Evolutionary conservation across 306 rosid species (phyloP).

Genomic region (Phaseolus lunatus): DNA sequence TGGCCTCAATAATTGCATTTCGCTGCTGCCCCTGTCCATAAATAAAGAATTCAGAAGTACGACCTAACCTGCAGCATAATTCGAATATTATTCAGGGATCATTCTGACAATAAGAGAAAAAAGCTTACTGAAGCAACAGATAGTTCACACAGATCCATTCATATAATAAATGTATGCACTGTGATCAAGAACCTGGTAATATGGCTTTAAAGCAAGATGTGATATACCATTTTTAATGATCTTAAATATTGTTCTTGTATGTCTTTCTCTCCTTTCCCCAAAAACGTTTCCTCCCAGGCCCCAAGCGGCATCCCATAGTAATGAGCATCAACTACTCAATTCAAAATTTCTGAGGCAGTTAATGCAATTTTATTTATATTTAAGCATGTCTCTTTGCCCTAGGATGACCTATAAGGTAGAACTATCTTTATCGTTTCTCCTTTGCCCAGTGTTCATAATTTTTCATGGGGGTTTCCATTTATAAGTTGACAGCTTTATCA

Average conservation of each 20-base stretch:
- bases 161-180: slow-evolving; percentile 23
- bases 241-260: not conserved
- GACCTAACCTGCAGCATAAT: slow-evolving; percentile 69
- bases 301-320: slow-evolving; percentile 15
- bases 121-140: not conserved
- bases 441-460: no score
- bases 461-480: no score
- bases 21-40: slow-evolving; percentile 95
- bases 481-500: no score
- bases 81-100: slow-evolving; percentile 23
- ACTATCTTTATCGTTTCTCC: no score
- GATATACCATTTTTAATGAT: slow-evolving; percentile 14
- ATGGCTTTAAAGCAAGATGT: slow-evolving; percentile 26
- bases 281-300: slow-evolving; percentile 10
- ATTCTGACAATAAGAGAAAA: slow-evolving; percentile 22
- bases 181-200: slow-evolving; percentile 14
- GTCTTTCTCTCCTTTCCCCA: slow-evolving; percentile 24
- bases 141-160: slow-evolving; percentile 19
- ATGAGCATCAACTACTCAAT: slow-evolving; percentile 4
- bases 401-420: no score
- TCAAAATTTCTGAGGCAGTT: not conserved
- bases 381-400: no score
- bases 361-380: not conserved
- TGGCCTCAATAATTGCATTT: slow-evolving; percentile 88
- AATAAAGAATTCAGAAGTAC: slow-evolving; percentile 84